phyloP scores from a whole-genome alignment of 495 filamentous ascomycete genomes.

The Aspergillus taichungensis region DNA sequence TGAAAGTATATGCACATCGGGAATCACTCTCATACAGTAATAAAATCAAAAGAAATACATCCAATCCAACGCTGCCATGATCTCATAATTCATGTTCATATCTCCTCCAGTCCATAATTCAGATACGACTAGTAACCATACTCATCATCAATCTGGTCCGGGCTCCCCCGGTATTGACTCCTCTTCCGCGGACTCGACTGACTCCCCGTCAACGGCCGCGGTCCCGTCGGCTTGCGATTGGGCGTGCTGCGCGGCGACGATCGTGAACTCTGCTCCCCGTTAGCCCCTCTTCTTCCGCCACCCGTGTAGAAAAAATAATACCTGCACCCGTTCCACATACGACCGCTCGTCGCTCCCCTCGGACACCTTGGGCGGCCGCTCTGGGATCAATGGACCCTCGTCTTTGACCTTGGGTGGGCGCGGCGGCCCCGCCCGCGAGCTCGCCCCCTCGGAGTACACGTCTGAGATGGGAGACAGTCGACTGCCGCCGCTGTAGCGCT shows the following conservation, averaged over 20 bases:
- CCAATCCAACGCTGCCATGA: too few relatives aligned
- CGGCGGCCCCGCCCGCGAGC: conserved; percentile 34
- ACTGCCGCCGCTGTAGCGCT: conserved; percentile 37
- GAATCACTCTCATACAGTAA: too few relatives aligned
- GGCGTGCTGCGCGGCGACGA: conserved; percentile 31
- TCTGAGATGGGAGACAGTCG: conserved; percentile 47
- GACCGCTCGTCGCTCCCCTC: conserved; percentile 26
- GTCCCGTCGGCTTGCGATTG: conserved; percentile 48
- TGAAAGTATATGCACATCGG: too few relatives aligned
- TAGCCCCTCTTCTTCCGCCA: conserved; percentile 1
- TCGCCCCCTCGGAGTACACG: conserved; percentile 39
- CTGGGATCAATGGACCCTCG: conserved; percentile 42
- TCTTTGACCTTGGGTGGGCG: conserved; percentile 46
- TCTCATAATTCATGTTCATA: background rate
- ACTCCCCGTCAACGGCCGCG: conserved; percentile 41
- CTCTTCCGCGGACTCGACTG: conserved; percentile 36
- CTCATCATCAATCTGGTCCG: conserved; percentile 39
- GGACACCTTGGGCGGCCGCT: conserved; percentile 35
- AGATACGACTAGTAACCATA: conserved; percentile 22
- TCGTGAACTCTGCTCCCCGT: conserved; percentile 25
- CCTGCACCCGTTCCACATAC: conserved; percentile 39
- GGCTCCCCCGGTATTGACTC: conserved; percentile 39
- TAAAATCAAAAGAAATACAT: too few relatives aligned
- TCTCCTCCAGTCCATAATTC: background rate
- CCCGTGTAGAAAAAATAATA: conserved; percentile 1